Evolutionary conservation across 768 basidiomycete species (phyloP), one percentile per base, ranked within the genome.

Genomic region (Lanmaoa rubissima): DNA sequence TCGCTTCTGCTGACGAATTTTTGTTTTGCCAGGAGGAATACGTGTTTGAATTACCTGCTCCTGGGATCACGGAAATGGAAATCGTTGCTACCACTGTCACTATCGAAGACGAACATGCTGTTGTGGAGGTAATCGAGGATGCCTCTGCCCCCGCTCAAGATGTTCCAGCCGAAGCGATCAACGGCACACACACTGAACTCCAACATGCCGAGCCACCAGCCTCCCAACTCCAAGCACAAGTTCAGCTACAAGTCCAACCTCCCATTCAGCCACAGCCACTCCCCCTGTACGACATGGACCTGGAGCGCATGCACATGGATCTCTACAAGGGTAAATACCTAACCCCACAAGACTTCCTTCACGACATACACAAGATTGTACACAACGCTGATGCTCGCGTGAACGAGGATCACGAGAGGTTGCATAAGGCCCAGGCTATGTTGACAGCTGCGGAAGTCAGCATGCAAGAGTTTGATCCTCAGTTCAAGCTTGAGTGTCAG

Each of bases 401-500:
- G 24, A 52, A 78, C 48, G 79, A 86, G 63, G 93, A 98, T 68
- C 68, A 74, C 16, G 96, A 98, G 8, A 79, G 91, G 41, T 70
- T 92, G 42, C 82, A 83, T 65, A 88, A 87, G 59, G 92, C 96
- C 0, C 88, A 92, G 58, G 88, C 92, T 39, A 92, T 99, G 92
- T 83, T 86, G 59, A 92, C 85, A 24, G 88, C 91, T 17, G 80
- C 91, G 2, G 80, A 97, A 67, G 88, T 95, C 61, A 87, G 90
- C 75, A 83, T 93, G 53, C 84, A 90, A 63, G 90, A 91, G 65
- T 92, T 94, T 63, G 94, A 96, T 65, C 79, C 81, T 1, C 79
- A 82, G 51, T 88, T 97, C 69, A 76, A 78, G 49, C 55, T 85
- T 31, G 96, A 98, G 69, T 98, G 95, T 69, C 87, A 90, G 68